phyloP scores from a whole-genome alignment of 1,139 yeast species.

The Zygosaccharomyces pseudobailii region DNA sequence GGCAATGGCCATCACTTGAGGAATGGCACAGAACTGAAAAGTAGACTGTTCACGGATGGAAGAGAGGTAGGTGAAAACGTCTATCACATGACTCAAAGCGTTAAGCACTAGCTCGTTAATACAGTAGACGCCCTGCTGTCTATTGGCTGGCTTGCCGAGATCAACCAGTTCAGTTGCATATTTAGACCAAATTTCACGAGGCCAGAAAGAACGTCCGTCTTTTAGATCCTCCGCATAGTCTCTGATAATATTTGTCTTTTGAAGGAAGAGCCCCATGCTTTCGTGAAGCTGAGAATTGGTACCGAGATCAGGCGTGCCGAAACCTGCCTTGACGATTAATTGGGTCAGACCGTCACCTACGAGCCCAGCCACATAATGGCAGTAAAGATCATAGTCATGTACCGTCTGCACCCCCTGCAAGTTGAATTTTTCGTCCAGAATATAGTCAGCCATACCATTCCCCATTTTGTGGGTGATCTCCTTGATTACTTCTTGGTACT shows the following conservation, averaged over 20 bases:
- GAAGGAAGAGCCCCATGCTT: conserved; percentile 93
- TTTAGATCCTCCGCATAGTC: conserved; percentile 89
- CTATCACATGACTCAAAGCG: conserved; percentile 72
- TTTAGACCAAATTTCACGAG: conserved; percentile 85
- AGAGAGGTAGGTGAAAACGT: conserved; percentile 71
- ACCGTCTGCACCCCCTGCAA: conserved; percentile 72
- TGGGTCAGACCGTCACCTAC: conserved; percentile 95
- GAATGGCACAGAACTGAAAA: conserved; percentile 92
- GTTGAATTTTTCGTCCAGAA: conserved; percentile 72
- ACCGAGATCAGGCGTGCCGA: conserved; percentile 50
- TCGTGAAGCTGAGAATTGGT: conserved; percentile 58
- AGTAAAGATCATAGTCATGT: conserved; percentile 81
- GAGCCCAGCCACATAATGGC: conserved; percentile 96
- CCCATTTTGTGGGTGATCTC: conserved; percentile 87
- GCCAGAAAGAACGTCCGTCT: conserved; percentile 96
- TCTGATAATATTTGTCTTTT: conserved; percentile 91
- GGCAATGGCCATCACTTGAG: conserved; percentile 98
- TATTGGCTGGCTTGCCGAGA: conserved; percentile 47
- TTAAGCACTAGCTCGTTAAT: conserved; percentile 77
- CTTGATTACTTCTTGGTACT: conserved; percentile 71
- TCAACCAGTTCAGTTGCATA: conserved; percentile 62
- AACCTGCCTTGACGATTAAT: conserved; percentile 64
- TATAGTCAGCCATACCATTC: conserved; percentile 95
- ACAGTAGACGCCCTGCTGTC: conserved; percentile 62
- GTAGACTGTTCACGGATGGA: conserved; percentile 75